These are phyloP conservation scores for Aegilops speltoides DNA, from an alignment of 176 grass and related monocot genomes.

Conservation along the genomic window DNA sequence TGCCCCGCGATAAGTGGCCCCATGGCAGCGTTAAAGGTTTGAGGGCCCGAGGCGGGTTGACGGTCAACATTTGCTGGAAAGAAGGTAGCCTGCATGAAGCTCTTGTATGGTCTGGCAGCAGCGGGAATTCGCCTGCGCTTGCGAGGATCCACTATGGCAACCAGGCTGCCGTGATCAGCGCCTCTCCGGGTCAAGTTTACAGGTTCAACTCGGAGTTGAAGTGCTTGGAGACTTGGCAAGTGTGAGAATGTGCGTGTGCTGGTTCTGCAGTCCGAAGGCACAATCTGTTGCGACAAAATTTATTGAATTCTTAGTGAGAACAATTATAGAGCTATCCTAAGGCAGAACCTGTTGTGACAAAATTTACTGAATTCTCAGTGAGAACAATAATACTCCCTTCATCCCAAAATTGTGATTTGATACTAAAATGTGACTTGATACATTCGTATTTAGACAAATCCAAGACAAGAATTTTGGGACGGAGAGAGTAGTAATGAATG, in stretches of 20 bases:
- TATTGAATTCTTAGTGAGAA: background rate
- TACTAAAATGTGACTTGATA: too few species aligned
- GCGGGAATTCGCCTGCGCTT: conserved; percentile 39
- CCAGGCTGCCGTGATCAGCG: background rate
- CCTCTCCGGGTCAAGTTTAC: conserved; percentile 49
- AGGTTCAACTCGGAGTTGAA: conserved; percentile 56
- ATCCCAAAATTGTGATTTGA: too few species aligned
- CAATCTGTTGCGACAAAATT: background rate
- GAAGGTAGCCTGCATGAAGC: conserved; percentile 75
- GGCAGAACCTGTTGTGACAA: too few species aligned
- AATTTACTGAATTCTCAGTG: too few species aligned
- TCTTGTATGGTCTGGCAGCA: conserved; percentile 55
- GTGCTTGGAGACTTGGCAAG: conserved; percentile 51
- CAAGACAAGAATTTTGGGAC: too few species aligned
- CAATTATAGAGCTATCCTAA: too few species aligned
- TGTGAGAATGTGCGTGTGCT: conserved; percentile 10
- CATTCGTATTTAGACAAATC: too few species aligned
- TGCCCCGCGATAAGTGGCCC: conserved; percentile 75
- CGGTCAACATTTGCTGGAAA: conserved; percentile 78
- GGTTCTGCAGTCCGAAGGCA: background rate
- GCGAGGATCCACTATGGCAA: conserved; percentile 44
- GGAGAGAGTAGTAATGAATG: too few species aligned
- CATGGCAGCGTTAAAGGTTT: conserved; percentile 69
- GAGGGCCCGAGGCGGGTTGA: conserved; percentile 67
- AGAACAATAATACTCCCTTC: too few species aligned